These are phyloP conservation scores for Sporothrix pseudoabietina DNA, from an alignment of 2,329 filamentous ascomycete genomes.

Conservation along the genomic window DNA sequence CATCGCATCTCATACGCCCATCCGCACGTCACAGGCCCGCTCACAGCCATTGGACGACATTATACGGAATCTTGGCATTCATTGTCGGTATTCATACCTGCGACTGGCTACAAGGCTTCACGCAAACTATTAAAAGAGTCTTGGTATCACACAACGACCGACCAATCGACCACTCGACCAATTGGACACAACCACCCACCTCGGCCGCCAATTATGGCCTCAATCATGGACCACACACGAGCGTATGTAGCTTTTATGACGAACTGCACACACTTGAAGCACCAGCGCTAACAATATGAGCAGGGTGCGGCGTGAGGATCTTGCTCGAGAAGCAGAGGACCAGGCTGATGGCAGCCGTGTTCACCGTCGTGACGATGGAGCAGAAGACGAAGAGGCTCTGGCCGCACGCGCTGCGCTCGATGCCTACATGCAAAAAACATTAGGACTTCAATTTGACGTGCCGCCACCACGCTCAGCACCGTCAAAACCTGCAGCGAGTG, in stretches of 20 bases:
- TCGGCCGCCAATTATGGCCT: constrained; percentile 5
- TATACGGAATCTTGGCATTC: not conserved
- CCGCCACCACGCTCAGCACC: not conserved
- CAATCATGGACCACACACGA: constrained; percentile 23
- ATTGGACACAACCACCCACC: not conserved
- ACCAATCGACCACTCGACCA: not conserved
- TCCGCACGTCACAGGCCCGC: not conserved
- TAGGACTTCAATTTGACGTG: constrained; percentile 22
- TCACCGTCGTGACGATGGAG: not conserved
- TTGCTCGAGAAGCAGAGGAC: constrained; percentile 29
- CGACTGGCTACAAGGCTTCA: not conserved
- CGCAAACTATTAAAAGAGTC: not conserved
- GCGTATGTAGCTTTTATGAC: constrained; percentile 15
- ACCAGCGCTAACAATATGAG: not conserved
- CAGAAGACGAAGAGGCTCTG: not conserved
- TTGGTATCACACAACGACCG: not conserved
- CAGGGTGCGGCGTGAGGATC: constrained; percentile 33
- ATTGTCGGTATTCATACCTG: not conserved
- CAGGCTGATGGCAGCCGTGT: not conserved
- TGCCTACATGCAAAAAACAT: constrained; percentile 30
- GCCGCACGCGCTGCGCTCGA: constrained; percentile 32
- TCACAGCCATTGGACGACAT: not conserved
- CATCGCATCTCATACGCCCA: not conserved
- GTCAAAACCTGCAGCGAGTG: not conserved
- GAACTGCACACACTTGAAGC: not conserved